phyloP scores from a whole-genome alignment of 2,329 filamentous ascomycete genomes.

The Aspergillus fumigatus region DNA sequence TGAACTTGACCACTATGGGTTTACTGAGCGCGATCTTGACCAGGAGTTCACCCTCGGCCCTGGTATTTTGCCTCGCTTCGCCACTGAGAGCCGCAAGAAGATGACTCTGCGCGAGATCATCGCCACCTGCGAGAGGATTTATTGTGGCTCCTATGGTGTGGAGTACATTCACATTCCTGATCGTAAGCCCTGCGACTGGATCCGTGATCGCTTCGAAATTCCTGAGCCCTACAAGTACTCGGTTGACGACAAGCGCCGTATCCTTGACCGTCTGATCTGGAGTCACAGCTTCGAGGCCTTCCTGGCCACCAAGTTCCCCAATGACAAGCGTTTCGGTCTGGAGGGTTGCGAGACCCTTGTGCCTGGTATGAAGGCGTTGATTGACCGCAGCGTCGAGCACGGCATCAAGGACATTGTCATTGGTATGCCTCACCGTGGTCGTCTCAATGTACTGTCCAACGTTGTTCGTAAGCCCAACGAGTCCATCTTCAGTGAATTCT shows the following conservation, averaged over 20 bases:
- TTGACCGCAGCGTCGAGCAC: constrained; percentile 96
- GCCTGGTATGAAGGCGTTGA: constrained; percentile 98
- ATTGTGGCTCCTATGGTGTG: constrained; percentile 94
- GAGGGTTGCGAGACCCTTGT: constrained; percentile 97
- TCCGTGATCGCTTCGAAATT: constrained; percentile 90
- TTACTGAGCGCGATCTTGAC: constrained; percentile 89
- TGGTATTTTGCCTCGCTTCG: constrained; percentile 92
- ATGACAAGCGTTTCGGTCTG: constrained; percentile 98
- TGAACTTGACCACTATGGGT: constrained; percentile 88
- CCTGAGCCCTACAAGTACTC: constrained; percentile 95
- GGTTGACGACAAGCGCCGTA: constrained; percentile 95
- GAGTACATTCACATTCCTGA: constrained; percentile 99
- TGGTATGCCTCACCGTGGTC: constrained; percentile 97
- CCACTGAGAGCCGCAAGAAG: constrained; percentile 80
- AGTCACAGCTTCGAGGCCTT: constrained; percentile 96
- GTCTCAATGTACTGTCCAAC: constrained; percentile 96
- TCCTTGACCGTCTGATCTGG: constrained; percentile 97
- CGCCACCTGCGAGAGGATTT: constrained; percentile 86
- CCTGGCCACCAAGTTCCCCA: constrained; percentile 95
- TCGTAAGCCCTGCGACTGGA: constrained; percentile 96
- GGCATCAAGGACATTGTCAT: constrained; percentile 99
- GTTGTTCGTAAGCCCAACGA: constrained; percentile 99
- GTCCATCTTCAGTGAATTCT: constrained; percentile 98
- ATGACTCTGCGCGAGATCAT: constrained; percentile 97
- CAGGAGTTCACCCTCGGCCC: constrained; percentile 88